phyloP scores from a whole-genome alignment of 1,284 basidiomycete genomes.

The Puccinia novopanici region DNA sequence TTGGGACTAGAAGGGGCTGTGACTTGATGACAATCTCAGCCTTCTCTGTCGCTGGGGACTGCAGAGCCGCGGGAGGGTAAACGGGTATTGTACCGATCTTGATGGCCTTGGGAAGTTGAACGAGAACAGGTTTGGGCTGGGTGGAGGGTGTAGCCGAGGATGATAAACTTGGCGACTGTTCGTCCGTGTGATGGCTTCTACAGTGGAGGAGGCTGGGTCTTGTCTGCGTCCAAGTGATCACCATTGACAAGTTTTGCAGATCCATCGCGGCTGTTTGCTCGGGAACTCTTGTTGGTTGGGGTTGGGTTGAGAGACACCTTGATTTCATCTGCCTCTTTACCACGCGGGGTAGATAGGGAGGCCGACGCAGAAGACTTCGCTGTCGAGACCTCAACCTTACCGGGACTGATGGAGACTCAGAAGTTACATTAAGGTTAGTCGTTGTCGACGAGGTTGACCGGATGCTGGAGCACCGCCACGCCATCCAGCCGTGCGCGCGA shows the following conservation, averaged over 20 bases:
- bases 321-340: background rate
- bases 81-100: constrained; percentile 47
- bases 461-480: constrained; percentile 17
- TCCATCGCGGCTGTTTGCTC: background rate
- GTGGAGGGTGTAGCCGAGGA: background rate
- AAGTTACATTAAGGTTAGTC: background rate
- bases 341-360: background rate
- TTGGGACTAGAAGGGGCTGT: background rate
- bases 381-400: background rate
- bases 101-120: constrained; percentile 32
- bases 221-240: background rate
- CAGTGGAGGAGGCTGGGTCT: background rate
- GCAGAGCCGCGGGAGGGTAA: constrained; percentile 3
- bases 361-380: background rate
- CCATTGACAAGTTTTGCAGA: background rate
- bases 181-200: background rate
- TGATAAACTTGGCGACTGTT: constrained; percentile 18
- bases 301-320: constrained; percentile 4
- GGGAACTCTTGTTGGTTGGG: background rate
- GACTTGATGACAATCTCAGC: constrained; percentile 1
- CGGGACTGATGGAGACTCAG: background rate
- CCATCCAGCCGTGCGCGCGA: background rate
- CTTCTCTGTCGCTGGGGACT: constrained; percentile 1
- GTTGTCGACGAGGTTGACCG: constrained; percentile 16
- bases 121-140: constrained; percentile 8